Evolutionary conservation across 202 grass and related monocot species (phyloP).

Genomic region (Carex arenaria): DNA sequence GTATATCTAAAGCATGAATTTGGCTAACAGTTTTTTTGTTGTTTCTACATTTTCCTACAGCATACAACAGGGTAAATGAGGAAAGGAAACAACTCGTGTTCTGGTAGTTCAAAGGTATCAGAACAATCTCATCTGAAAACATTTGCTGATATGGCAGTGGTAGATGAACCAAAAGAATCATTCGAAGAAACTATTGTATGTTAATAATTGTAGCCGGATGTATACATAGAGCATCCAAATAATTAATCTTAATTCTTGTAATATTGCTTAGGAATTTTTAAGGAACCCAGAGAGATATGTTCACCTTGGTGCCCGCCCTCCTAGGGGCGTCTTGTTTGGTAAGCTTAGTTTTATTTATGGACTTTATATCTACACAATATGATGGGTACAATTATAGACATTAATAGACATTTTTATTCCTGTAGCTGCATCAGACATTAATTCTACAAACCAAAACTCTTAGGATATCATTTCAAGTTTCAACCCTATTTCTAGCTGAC

Average conservation of each 20-base stretch:
- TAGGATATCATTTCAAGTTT: not conserved
- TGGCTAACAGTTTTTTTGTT: conserved; percentile 10
- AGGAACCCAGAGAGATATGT: conserved; percentile 94
- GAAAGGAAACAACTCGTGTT: conserved; percentile 60
- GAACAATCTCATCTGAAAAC: conserved; percentile 76
- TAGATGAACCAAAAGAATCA: conserved; percentile 96
- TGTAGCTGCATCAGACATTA: not conserved
- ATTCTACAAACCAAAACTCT: not conserved
- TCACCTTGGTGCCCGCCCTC: conserved; percentile 90
- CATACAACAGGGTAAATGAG: conserved; percentile 84
- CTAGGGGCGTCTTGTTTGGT: conserved; percentile 98
- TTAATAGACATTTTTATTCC: no score
- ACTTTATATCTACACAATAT: not conserved
- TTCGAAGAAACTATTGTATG: conserved; percentile 98
- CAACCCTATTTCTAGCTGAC: not conserved
- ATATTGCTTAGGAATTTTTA: conserved; percentile 67
- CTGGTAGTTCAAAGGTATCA: conserved; percentile 50
- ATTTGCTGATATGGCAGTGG: conserved; percentile 95
- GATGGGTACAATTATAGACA: not conserved
- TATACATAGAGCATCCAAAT: no score
- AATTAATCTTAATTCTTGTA: conserved; percentile 24
- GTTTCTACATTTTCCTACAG: conserved; percentile 35
- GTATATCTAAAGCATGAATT: not conserved
- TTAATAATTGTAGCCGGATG: conserved; percentile 6
- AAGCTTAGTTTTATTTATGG: conserved; percentile 27